A percentile compares a stretch with the other conserved stretches of the same genome.
These are phyloP conservation scores for Myxozyma geophila DNA, from an alignment of 805 yeast species.

Conservation along the genomic window DNA sequence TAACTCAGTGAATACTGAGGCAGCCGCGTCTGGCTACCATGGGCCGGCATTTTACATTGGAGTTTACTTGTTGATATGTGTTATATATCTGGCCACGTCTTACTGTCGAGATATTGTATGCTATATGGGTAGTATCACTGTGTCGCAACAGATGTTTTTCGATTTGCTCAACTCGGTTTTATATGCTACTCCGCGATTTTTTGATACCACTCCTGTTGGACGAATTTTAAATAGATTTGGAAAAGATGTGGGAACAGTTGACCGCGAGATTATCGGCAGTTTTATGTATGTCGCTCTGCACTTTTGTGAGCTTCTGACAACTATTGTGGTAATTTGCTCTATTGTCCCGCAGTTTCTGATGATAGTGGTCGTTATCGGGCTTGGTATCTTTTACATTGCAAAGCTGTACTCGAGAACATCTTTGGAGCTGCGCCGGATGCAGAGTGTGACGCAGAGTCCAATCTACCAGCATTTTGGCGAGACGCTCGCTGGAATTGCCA, in stretches of 20 bases:
- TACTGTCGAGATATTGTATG: constrained; percentile 36
- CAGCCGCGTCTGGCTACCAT: neutral
- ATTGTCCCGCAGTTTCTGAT: constrained; percentile 83
- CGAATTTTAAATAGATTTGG: constrained; percentile 95
- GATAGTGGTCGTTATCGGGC: constrained; percentile 67
- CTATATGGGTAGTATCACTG: constrained; percentile 55
- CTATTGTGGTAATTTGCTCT: constrained; percentile 68
- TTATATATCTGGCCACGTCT: constrained; percentile 46
- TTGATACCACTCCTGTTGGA: constrained; percentile 93
- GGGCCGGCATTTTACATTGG: constrained; percentile 10
- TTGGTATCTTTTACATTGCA: constrained; percentile 68
- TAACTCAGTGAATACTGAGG: neutral
- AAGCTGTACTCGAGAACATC: constrained; percentile 66
- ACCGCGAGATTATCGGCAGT: constrained; percentile 83
- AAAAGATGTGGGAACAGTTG: constrained; percentile 89
- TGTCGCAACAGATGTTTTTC: constrained; percentile 75
- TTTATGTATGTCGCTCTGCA: constrained; percentile 59
- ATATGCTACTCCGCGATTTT: constrained; percentile 81
- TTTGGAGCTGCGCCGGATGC: constrained; percentile 75
- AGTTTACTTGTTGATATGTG: constrained; percentile 60
- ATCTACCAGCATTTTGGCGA: constrained; percentile 81
- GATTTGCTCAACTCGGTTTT: constrained; percentile 65
- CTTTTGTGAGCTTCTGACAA: constrained; percentile 67
- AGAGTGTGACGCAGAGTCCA: constrained; percentile 70
- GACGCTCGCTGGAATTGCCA: constrained; percentile 72